Conservation (phyloP, 805 yeast species). For the Candida xyloterini region DNA sequence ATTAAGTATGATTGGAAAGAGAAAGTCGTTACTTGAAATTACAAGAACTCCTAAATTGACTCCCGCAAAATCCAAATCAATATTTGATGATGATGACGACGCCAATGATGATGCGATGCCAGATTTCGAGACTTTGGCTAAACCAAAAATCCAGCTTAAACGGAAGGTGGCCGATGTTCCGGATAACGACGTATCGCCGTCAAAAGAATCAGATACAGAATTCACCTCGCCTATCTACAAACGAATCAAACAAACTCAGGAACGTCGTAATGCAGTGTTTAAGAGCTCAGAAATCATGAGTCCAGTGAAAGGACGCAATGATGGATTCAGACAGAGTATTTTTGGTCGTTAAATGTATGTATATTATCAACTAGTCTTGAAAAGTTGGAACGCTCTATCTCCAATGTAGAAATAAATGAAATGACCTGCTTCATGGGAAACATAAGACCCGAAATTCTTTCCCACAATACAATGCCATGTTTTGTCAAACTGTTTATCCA, state of each 20-base stretch:
- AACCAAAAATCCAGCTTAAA: conserved; percentile 5
- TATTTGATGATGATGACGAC: conserved; percentile 7
- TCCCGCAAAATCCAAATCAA: conserved; percentile 1
- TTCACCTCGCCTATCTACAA: conserved; percentile 22
- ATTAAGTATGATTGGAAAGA: neutral
- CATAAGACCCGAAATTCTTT: conserved; percentile 73
- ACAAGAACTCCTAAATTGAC: conserved; percentile 2
- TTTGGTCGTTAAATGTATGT: conserved; percentile 13
- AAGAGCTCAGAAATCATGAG: conserved; percentile 16
- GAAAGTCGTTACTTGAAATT: conserved; percentile 1
- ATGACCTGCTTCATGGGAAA: conserved; percentile 70
- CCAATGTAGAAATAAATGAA: conserved; percentile 72
- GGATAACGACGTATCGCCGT: conserved; percentile 12
- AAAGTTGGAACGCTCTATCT: conserved; percentile 62
- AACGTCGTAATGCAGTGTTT: conserved; percentile 3
- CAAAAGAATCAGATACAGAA: conserved; percentile 8
- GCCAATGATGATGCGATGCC: conserved; percentile 7
- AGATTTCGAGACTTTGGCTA: conserved; percentile 1
- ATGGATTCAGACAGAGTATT: conserved; percentile 17
- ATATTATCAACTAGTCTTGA: conserved; percentile 56
- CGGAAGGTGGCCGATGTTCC: conserved; percentile 3
- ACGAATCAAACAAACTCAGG: conserved; percentile 16
- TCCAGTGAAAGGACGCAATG: conserved; percentile 25
- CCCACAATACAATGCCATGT: conserved; percentile 86
- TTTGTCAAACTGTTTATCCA: conserved; percentile 62